Conservation (phyloP, 2,329 filamentous ascomycete genomes). For the Colletotrichum spaethianum region DNA sequence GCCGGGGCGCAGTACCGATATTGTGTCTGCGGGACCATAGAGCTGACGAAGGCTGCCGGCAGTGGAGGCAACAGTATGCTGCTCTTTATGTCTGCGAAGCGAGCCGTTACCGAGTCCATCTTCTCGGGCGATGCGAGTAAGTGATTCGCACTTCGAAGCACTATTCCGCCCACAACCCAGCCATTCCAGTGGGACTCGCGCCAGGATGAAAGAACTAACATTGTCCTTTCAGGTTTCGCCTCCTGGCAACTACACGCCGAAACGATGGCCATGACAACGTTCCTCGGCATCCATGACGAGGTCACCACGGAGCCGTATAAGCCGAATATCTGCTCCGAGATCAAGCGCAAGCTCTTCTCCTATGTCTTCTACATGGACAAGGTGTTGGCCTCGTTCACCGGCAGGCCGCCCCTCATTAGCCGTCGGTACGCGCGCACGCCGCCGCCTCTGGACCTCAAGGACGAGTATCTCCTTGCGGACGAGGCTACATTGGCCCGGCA, state of each 20-base stretch:
- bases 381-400: conserved; percentile 57
- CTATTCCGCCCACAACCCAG: too few species aligned
- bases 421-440: conserved; percentile 55
- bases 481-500: conserved; percentile 47
- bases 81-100: conserved; percentile 49
- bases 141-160: not conserved
- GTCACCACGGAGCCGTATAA: conserved; percentile 40
- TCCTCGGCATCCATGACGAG: conserved; percentile 46
- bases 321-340: conserved; percentile 49
- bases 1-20: conserved; percentile 43
- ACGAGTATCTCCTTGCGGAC: conserved; percentile 52
- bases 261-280: conserved; percentile 47
- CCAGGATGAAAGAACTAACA: not conserved
- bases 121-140: conserved; percentile 54
- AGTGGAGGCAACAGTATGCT: conserved; percentile 50
- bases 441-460: conserved; percentile 55
- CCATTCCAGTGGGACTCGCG: too few species aligned
- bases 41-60: conserved; percentile 49
- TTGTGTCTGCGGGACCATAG: conserved; percentile 42
- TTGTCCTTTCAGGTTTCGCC: conserved; percentile 15
- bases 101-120: conserved; percentile 51
- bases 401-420: conserved; percentile 56
- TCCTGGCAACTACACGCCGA: conserved; percentile 49
- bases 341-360: conserved; percentile 48
- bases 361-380: conserved; percentile 54